Base-by-base conservation (phyloP, 371 early-diverging fungal species). In the Mortierella sp. region DNA sequence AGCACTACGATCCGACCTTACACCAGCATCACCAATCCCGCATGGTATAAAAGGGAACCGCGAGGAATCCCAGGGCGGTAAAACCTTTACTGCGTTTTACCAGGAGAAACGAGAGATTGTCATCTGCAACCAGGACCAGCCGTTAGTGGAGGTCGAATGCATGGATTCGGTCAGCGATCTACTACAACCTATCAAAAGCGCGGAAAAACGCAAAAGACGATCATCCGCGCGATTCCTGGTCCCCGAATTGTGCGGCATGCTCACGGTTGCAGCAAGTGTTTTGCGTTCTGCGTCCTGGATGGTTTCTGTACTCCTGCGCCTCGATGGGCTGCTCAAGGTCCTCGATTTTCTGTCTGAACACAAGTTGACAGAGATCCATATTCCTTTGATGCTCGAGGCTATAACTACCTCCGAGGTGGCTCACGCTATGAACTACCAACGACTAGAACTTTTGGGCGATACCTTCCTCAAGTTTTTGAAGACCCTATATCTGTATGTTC, bases 361-460 rank as follows among this genome's bases (percentile, higher is more conserved):
- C 24, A 51, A 46, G 0, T 30, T 62, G 0, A 23, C 18, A 12
- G 10, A 43, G 27, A 28, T 69, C 18, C 18, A 34, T 9, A 43
- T 23, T 1, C 39, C 56, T 0, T 16, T 61, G 48, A 46, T 58
- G 30, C 57, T 69, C 27, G 69, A 69, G 39, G 57, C 69, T 1
- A 41, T 69, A 4, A 69, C 69, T 9, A 46, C 62, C 8, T 62
- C 69, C 1, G 62, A 56, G 1, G 31, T 57, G 1, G 52, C 26
- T 2, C 51, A 61, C 26, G 38, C 56, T n/a, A 61, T 69, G 57
- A 61, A 61, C 48, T 98, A 96, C 71, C 95, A 98, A 79, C 90
- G 97, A 2, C 81, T 98, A 0, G 98, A 98, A 82, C 92, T 91
- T 19, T 80, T 97, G 8, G 98, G 98, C 7, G 98, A 98, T 69